Conservation (phyloP, 2,329 filamentous ascomycete species). For the Scytalidium sp. region DNA sequence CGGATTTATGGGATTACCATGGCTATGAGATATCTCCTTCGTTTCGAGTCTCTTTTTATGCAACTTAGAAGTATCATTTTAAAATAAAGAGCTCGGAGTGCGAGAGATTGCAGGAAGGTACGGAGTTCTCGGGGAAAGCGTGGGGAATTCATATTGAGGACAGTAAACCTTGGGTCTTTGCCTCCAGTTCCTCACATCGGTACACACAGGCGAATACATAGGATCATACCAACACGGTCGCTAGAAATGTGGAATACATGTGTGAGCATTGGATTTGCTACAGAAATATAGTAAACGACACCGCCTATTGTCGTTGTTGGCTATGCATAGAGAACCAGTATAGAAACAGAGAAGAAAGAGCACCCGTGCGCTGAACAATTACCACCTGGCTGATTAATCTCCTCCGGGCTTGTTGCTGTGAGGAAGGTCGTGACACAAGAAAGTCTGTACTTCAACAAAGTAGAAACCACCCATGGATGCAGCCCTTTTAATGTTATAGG, state of each 20-base stretch:
- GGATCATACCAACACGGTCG: background rate
- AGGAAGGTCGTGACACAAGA: background rate
- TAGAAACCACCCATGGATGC: background rate
- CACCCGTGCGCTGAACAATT: background rate
- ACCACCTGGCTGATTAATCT: background rate
- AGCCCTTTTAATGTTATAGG: background rate
- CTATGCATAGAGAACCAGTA: background rate
- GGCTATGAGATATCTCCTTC: too few species aligned
- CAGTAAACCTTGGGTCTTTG: too few species aligned
- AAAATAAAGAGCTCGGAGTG: too few species aligned
- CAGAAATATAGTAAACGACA: background rate
- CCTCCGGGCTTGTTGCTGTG: background rate
- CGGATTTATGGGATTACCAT: too few species aligned
- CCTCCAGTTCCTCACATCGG: too few species aligned
- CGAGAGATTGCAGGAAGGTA: too few species aligned
- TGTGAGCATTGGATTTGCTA: background rate
- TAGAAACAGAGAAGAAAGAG: background rate
- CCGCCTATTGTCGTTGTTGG: background rate
- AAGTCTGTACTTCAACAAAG: background rate
- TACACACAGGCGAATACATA: too few species aligned
- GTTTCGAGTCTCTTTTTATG: too few species aligned
- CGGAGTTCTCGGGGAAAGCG: too few species aligned
- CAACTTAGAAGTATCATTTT: too few species aligned
- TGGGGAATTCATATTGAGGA: too few species aligned
- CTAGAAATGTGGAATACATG: background rate